Conservation (phyloP, 2,329 filamentous ascomycete genomes). For the Rhytidhysteron rufulum region DNA sequence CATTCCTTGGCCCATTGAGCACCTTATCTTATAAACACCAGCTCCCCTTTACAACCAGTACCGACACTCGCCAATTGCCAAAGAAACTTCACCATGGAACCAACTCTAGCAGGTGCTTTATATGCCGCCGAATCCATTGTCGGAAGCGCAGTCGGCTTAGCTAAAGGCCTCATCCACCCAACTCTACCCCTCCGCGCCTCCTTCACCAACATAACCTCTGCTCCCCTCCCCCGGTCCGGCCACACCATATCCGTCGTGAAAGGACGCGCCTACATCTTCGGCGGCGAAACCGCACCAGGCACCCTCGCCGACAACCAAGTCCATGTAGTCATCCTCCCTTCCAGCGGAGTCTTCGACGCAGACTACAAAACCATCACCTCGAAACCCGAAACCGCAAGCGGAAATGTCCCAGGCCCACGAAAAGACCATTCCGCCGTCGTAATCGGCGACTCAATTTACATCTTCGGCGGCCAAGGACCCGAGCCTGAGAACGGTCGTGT, state of each 20-base stretch:
- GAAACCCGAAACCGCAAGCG: constrained; percentile 20
- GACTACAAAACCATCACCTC: constrained; percentile 38
- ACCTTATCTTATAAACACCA: too few species aligned
- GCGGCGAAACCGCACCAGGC: constrained; percentile 41
- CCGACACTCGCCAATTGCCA: too few species aligned
- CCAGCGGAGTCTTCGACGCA: constrained; percentile 39
- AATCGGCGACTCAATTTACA: constrained; percentile 43
- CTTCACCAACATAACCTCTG: constrained; percentile 45
- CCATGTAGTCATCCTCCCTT: constrained; percentile 50
- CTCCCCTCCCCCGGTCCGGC: constrained; percentile 44
- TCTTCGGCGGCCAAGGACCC: constrained; percentile 40
- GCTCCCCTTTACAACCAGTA: too few species aligned
- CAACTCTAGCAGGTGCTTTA: constrained; percentile 32
- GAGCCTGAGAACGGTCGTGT: constrained; percentile 36
- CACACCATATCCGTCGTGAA: constrained; percentile 54
- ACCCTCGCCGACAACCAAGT: constrained; percentile 48
- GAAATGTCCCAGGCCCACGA: constrained; percentile 35
- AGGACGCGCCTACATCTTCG: constrained; percentile 55
- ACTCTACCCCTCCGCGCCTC: constrained; percentile 51
- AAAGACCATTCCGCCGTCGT: constrained; percentile 41
- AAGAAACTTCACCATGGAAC: constrained; percentile 32
- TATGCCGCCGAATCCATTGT: constrained; percentile 35
- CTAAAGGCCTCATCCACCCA: constrained; percentile 45
- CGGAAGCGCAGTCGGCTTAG: constrained; percentile 42
- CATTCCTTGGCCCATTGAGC: too few species aligned